Evolutionary conservation across 768 basidiomycete genomes (phyloP), one percentile per base, ranked within the genome.

Genomic region (Leucogyrophana mollusca): DNA sequence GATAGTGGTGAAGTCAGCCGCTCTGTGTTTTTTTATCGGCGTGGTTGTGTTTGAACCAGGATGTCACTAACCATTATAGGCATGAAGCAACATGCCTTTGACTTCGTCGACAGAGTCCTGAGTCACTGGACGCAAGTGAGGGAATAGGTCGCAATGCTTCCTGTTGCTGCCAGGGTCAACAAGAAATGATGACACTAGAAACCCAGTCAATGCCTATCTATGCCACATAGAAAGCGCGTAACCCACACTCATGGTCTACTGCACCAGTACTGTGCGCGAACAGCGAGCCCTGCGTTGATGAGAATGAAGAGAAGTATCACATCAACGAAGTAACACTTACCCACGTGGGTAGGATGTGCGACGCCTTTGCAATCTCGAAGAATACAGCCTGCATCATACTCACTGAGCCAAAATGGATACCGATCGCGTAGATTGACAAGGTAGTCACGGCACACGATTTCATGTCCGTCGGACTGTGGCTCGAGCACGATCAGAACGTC

Each of bases 331-430:
- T n/a, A 33, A 9, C 32, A 16, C 27, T 33, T n/a, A 33, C 32
- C n/a, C n/a, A 9, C n/a, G n/a, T 33, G 32, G 9, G 32, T n/a
- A 9, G n/a, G 9, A 9, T 9, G n/a, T 33, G 9, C 32, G n/a
- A 33, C 32, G 9, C 32, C 32, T 33, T n/a, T 33, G 32, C 32
- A 33, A 33, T 33, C n/a, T 9, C n/a, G 32, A 9, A 33, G 32
- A 37, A 75, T 53, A 20, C 57, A 24, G 1, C 43, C 45, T 3
- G 71, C 61, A 2, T 68, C 51, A 22, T 66, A 70, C 0, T 65
- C 49, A 32, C 77, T 69, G 18, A 78, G 45, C 65, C 73, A 82
- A 46, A 79, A 80, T 10, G 78, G 59, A 7, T 59, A 55, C 10
- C 72, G 69, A 0, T 57, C 57, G 0, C 52, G 24, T 40, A 78